phyloP scores from a whole-genome alignment of 345 rosid genomes.

The Eucalyptus regnans region DNA sequence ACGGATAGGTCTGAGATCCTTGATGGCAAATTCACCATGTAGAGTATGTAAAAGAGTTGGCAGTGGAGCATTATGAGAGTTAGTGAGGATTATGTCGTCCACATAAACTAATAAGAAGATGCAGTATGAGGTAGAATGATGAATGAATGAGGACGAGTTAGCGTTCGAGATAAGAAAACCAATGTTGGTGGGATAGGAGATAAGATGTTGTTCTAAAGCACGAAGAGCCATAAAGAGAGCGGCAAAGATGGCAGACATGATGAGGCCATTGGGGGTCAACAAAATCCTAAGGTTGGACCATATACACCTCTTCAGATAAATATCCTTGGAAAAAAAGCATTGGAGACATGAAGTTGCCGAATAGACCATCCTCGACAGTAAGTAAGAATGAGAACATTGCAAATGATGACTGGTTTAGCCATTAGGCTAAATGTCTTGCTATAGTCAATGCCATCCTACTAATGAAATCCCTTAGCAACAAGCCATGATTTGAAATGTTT shows the following conservation, averaged over 20 bases:
- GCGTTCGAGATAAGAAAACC: background rate
- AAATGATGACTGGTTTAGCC: background rate
- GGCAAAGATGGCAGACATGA: background rate
- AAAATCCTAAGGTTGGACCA: background rate
- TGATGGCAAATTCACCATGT: background rate
- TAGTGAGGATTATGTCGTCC: background rate
- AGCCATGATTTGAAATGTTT: background rate
- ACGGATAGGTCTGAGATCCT: background rate
- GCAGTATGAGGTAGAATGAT: background rate
- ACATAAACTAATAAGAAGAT: background rate
- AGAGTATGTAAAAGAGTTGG: background rate
- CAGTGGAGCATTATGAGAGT: background rate
- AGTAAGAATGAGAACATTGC: background rate
- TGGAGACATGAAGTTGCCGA: background rate
- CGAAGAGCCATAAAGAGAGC: background rate
- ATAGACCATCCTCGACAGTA: background rate
- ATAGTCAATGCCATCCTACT: background rate
- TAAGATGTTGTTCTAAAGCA: background rate
- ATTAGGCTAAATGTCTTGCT: background rate
- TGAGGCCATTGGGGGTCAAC: background rate
- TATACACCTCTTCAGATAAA: background rate
- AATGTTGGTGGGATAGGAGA: background rate
- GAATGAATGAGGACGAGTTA: background rate
- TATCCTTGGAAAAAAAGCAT: background rate
- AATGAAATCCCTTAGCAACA: background rate